Base-by-base conservation (phyloP, 2,329 filamentous ascomycete genomes). In the Aspergillus chevalieri region DNA sequence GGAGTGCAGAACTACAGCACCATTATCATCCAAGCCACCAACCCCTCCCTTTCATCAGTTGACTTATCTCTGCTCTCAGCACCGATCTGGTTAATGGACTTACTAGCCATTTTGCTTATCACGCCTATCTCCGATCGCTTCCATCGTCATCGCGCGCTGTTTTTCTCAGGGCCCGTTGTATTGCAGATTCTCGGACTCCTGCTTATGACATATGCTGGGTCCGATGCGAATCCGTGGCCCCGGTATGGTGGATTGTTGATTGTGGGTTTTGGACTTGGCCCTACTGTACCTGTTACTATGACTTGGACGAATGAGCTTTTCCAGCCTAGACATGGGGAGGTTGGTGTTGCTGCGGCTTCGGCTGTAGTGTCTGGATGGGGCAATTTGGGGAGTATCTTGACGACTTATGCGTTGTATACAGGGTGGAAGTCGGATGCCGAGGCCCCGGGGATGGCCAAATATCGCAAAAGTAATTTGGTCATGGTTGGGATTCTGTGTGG, bases 41-140 rank as follows among this genome's bases (percentile, higher is more conserved):
- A 91, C 63, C 82, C 87, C 0, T 72, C 72, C 0, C 83, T 94
- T 51, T 88, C 81, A 2, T 82, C 82, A 22, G 80, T 95, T 26
- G 78, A 88, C 56, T 78, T 95, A 54, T 92, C 87, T 71, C 73
- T 95, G 61, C 77, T 95, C 24, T 91, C 90, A 63, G 89, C 90
- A 2, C 90, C 90, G 0, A 95, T 95, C 63, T 95, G 90, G 90
- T 85, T 95, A 58, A 89, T 90, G 85, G 90, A 95, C 64, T 79
- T 95, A 34, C 84, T 91, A 49, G 88, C 89, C 33, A 95, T 95
- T 62, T 77, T 95, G 44, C 76, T 94, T 15, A 78, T 94, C 19
- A 95, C 89, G 1, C 90, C 90, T 1, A 76, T 95, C 52, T 91
- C 88, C 1, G 90, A 95, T 68, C 84, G 89, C 49, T 95, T 94